phyloP scores from a whole-genome alignment of 257 asterid genomes.

The Asclepias syriaca region DNA sequence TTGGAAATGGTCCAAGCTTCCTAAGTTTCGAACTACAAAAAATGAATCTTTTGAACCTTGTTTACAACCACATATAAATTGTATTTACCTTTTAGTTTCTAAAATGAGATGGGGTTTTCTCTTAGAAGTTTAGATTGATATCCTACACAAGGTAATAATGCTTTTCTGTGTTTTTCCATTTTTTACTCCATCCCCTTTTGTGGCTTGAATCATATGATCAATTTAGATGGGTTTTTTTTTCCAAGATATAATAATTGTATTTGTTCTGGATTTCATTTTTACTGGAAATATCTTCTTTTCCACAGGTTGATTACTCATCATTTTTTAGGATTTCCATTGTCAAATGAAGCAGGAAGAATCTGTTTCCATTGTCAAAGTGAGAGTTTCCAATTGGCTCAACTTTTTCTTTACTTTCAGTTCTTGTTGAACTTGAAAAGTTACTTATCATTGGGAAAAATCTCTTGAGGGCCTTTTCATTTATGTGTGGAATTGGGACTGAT shows the following conservation, averaged over 20 bases:
- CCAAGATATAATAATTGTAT: no score
- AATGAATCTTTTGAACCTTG: neutral
- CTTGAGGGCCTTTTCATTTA: no score
- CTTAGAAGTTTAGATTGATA: neutral
- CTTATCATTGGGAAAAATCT: neutral
- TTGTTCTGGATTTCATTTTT: neutral
- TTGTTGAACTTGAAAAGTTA: neutral
- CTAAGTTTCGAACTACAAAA: neutral
- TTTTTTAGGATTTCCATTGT: neutral
- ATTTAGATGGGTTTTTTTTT: no score
- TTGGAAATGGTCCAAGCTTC: neutral
- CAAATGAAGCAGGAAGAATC: neutral
- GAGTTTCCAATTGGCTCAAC: neutral
- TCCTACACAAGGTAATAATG: neutral
- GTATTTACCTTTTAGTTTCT: neutral
- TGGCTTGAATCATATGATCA: neutral
- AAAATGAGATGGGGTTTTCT: neutral
- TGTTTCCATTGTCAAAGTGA: neutral
- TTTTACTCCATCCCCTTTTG: neutral
- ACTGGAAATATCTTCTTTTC: neutral
- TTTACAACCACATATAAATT: neutral
- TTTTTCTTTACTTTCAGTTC: neutral
- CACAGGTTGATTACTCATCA: neutral
- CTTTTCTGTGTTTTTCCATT: neutral
- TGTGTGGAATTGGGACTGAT: neutral